phyloP scores from a whole-genome alignment of 2,329 filamentous ascomycete species.

The Alternaria ethzedia region DNA sequence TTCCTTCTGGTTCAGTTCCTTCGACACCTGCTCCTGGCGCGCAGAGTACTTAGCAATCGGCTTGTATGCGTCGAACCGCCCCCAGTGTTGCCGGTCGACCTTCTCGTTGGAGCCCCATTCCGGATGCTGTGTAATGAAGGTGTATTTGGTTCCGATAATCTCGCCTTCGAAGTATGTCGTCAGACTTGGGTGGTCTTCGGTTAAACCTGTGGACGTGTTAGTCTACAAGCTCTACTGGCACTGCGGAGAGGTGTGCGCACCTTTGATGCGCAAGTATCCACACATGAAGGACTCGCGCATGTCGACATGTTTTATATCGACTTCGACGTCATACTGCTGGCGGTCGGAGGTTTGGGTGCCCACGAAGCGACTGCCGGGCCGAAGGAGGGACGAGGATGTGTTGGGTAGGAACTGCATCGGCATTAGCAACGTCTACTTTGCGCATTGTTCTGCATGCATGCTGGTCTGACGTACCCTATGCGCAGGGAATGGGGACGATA shows the following conservation, averaged over 20 bases:
- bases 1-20: constrained; percentile 77
- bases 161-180: constrained; percentile 99
- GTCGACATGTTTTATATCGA: constrained; percentile 96
- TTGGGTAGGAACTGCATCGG: constrained; percentile 70
- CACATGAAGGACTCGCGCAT: constrained; percentile 93
- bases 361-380: constrained; percentile 84
- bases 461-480: constrained; percentile 39
- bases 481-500: constrained; percentile 42
- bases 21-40: constrained; percentile 64
- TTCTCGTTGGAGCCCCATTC: constrained; percentile 92
- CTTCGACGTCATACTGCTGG: constrained; percentile 92
- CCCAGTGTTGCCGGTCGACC: constrained; percentile 92
- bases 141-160: constrained; percentile 93
- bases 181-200: constrained; percentile 93
- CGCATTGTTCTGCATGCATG: background rate
- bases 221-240: background rate
- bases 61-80: constrained; percentile 84
- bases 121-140: constrained; percentile 88
- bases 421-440: constrained; percentile 24
- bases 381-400: constrained; percentile 84
- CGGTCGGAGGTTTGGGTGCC: constrained; percentile 93
- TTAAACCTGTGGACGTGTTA: constrained; percentile 69
- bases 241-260: constrained; percentile 55
- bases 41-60: constrained; percentile 72
- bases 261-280: constrained; percentile 94